These are phyloP conservation scores for Colletotrichum plurivorum DNA, from an alignment of 2,329 filamentous ascomycete genomes.

Conservation along the genomic window DNA sequence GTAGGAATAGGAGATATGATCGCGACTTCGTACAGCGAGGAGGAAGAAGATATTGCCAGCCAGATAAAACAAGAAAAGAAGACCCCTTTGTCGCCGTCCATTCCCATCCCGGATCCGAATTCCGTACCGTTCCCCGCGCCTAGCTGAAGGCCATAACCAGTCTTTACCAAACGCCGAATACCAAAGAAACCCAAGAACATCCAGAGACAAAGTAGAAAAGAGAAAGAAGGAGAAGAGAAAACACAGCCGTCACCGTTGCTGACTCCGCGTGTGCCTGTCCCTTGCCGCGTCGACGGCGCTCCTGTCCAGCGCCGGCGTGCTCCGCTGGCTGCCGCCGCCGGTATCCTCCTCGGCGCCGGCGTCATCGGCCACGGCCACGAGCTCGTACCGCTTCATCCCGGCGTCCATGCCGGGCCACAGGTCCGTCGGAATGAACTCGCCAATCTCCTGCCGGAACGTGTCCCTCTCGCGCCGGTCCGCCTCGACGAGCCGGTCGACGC, in stretches of 20 bases:
- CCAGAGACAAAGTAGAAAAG: neutral
- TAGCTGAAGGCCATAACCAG: conserved; percentile 8
- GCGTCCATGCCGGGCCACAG: conserved; percentile 84
- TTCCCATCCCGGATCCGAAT: neutral
- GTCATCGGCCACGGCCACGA: conserved; percentile 55
- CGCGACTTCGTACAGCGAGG: neutral
- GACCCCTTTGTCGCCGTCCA: neutral
- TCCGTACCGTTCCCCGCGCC: conserved; percentile 10
- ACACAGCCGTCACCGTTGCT: conserved; percentile 21
- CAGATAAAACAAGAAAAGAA: neutral
- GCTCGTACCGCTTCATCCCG: conserved; percentile 67
- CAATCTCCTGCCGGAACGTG: conserved; percentile 84
- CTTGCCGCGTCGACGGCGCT: conserved; percentile 48
- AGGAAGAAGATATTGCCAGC: neutral
- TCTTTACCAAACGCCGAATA: conserved; percentile 22
- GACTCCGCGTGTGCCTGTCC: conserved; percentile 42
- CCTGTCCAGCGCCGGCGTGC: conserved; percentile 48
- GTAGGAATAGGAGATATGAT: neutral
- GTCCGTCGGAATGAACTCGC: conserved; percentile 88
- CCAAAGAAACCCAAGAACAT: neutral
- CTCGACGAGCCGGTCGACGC: conserved; percentile 81
- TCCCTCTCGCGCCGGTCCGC: conserved; percentile 82
- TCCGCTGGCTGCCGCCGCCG: conserved; percentile 25
- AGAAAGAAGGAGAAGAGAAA: neutral
- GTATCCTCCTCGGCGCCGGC: conserved; percentile 41